Percentiles rank a stretch among this genome's conserved stretches.
phyloP scores from a whole-genome alignment of 768 basidiomycete genomes.

The Mycena floridula region DNA sequence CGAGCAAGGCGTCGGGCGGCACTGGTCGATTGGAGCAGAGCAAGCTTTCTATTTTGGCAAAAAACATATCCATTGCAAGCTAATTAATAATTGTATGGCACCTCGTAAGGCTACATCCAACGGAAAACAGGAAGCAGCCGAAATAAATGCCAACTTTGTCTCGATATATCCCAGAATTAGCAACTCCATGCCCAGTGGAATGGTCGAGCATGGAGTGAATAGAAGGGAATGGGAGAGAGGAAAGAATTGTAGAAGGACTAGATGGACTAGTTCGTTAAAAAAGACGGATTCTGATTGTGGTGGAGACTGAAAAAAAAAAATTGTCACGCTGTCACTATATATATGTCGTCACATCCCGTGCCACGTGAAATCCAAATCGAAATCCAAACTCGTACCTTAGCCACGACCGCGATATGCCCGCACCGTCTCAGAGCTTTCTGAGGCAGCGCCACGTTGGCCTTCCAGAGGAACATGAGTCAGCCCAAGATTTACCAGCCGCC shows the following conservation, averaged over 20 bases:
- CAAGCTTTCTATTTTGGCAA: too few relatives aligned
- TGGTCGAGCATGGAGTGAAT: constrained; percentile 44
- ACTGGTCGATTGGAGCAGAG: too few relatives aligned
- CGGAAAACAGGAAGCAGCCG: constrained; percentile 35
- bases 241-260: not conserved
- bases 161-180: constrained; percentile 45
- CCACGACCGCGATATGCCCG: not conserved
- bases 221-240: constrained; percentile 2
- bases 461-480: not conserved
- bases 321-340: too few relatives aligned
- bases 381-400: too few relatives aligned
- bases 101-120: constrained; percentile 56
- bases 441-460: not conserved
- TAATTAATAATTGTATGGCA: constrained; percentile 36
- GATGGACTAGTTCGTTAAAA: not conserved
- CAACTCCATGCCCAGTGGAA: constrained; percentile 42
- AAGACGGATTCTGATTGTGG: not conserved
- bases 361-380: too few relatives aligned
- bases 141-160: constrained; percentile 46
- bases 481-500: not conserved
- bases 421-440: not conserved
- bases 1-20: too few relatives aligned
- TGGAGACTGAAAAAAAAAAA: not conserved
- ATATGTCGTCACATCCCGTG: too few relatives aligned
- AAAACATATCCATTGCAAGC: not conserved